Conservation (phyloP, 257 asterid genomes). For the Nicotiana paniculata region DNA sequence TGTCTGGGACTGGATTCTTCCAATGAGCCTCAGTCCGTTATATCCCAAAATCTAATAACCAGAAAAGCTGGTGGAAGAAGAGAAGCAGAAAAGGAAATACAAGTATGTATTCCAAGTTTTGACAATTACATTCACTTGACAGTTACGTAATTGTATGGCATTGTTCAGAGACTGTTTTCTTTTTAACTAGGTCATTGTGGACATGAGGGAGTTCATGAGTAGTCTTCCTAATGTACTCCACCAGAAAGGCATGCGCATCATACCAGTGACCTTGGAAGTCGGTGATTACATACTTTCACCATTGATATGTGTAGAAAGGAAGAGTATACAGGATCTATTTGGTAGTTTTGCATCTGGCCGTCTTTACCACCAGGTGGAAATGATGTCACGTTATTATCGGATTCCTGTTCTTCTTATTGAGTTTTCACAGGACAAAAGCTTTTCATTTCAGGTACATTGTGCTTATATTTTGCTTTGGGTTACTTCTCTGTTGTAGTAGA, state of each 20-base stretch:
- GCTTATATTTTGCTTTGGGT: neutral
- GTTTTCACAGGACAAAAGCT: conserved; percentile 97
- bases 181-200: conserved; percentile 73
- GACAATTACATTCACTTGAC: neutral
- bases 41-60: conserved; percentile 61
- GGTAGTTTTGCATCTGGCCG: conserved; percentile 97
- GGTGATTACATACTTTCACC: conserved; percentile 97
- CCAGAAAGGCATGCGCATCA: conserved; percentile 85
- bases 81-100: conserved; percentile 71
- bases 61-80: conserved; percentile 96
- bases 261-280: conserved; percentile 94
- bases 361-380: conserved; percentile 87
- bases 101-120: conserved; percentile 38
- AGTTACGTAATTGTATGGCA: neutral
- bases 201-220: conserved; percentile 99
- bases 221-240: conserved; percentile 95
- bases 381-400: conserved; percentile 93
- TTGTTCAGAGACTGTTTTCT: neutral
- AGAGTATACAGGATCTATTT: conserved; percentile 90
- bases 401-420: conserved; percentile 95
- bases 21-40: conserved; percentile 50
- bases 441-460: conserved; percentile 76
- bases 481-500: neutral
- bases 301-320: conserved; percentile 87
- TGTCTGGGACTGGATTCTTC: conserved; percentile 45